Conservation (phyloP, 1,284 basidiomycete species). For the Rhizoctonia solani region DNA sequence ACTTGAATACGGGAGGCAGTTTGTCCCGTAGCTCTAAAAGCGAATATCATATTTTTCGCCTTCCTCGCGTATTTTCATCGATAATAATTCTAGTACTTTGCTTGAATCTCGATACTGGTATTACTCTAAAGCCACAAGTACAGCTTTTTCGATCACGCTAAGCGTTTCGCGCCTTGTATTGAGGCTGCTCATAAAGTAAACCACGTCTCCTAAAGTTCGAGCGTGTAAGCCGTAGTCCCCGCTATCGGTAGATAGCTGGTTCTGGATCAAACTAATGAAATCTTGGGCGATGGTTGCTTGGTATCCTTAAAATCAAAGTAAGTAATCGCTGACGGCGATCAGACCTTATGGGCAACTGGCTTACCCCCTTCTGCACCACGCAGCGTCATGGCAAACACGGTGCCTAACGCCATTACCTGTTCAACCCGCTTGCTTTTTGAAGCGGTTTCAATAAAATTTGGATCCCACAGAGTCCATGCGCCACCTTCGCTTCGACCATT, state of each 20-base stretch:
- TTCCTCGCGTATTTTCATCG: too few relatives aligned
- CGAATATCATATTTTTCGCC: too few relatives aligned
- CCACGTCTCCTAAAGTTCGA: slow-evolving; percentile 88
- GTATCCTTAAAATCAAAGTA: slow-evolving; percentile 60
- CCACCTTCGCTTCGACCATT: background rate
- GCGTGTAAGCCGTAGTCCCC: slow-evolving; percentile 75
- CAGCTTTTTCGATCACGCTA: background rate
- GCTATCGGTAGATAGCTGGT: slow-evolving; percentile 20
- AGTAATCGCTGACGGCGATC: slow-evolving; percentile 27
- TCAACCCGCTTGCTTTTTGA: slow-evolving; percentile 64
- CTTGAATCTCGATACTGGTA: too few relatives aligned
- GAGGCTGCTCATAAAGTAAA: slow-evolving; percentile 93
- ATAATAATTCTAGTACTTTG: too few relatives aligned
- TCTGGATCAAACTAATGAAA: slow-evolving; percentile 57
- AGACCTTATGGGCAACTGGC: slow-evolving; percentile 40
- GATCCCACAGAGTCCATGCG: slow-evolving; percentile 88
- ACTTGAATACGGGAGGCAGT: too few relatives aligned
- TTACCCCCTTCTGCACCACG: slow-evolving; percentile 62
- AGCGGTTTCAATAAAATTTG: slow-evolving; percentile 66
- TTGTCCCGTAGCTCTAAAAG: too few relatives aligned
- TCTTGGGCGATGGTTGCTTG: slow-evolving; percentile 71
- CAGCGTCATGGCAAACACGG: slow-evolving; percentile 82
- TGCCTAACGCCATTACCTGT: slow-evolving; percentile 86
- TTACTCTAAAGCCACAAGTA: background rate
- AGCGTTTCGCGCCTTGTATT: slow-evolving; percentile 57